Percentiles rank a stretch among this genome's conserved stretches.
phyloP scores from a whole-genome alignment of 1,139 yeast species.

The Tardiomyces depauwii region DNA sequence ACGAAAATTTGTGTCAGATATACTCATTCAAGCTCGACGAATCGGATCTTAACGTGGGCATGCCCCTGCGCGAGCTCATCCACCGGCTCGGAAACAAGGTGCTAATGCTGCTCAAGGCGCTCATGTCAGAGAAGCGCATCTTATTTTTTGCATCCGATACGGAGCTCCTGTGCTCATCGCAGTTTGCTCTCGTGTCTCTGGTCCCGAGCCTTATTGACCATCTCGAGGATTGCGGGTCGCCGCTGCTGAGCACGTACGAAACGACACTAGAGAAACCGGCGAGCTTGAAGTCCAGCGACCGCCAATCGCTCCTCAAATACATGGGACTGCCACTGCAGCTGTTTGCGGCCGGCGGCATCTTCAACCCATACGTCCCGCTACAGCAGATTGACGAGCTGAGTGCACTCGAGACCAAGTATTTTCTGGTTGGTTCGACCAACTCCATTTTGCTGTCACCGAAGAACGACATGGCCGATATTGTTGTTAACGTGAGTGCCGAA shows the following conservation, averaged over 20 bases:
- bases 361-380: slow-evolving; percentile 85
- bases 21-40: slow-evolving; percentile 34
- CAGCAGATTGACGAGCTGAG: slow-evolving; percentile 76
- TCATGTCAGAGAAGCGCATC: slow-evolving; percentile 63
- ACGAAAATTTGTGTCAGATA: slow-evolving; percentile 51
- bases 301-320: slow-evolving; percentile 65
- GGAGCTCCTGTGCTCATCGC: slow-evolving; percentile 68
- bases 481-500: slow-evolving; percentile 33
- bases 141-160: slow-evolving; percentile 68
- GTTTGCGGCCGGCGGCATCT: slow-evolving; percentile 78
- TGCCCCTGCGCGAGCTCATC: slow-evolving; percentile 58
- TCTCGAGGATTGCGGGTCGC: slow-evolving; percentile 73
- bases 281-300: slow-evolving; percentile 67
- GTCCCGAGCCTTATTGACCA: slow-evolving; percentile 69
- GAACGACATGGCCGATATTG: slow-evolving; percentile 41
- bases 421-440: slow-evolving; percentile 82
- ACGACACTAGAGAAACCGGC: slow-evolving; percentile 45
- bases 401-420: slow-evolving; percentile 47
- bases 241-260: slow-evolving; percentile 49
- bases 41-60: slow-evolving; percentile 58
- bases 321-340: slow-evolving; percentile 83
- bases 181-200: slow-evolving; percentile 50
- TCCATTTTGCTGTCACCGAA: slow-evolving; percentile 65
- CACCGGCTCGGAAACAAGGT: slow-evolving; percentile 48
- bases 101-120: slow-evolving; percentile 62